phyloP scores from a whole-genome alignment of 805 yeast genomes.

The Suhomyces faveliae region DNA sequence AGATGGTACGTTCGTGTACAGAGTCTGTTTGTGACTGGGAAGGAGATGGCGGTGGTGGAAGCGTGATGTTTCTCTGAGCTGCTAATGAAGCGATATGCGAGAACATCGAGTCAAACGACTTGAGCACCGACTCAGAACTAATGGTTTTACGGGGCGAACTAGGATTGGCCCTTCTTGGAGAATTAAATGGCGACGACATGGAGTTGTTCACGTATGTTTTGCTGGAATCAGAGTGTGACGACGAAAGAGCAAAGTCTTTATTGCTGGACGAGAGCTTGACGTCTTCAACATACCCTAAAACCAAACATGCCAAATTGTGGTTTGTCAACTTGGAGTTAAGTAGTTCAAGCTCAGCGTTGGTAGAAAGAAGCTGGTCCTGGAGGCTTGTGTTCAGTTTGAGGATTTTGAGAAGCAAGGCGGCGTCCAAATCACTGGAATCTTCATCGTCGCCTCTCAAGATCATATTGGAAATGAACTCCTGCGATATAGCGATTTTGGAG shows the following conservation, averaged over 20 bases:
- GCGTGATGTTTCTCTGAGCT: conserved; percentile 38
- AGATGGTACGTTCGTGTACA: conserved; percentile 25
- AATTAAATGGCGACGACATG: conserved; percentile 9
- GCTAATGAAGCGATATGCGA: conserved; percentile 48
- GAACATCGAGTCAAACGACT: conserved; percentile 43
- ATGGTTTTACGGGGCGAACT: conserved; percentile 5
- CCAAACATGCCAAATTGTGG: conserved; percentile 46
- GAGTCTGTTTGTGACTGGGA: conserved; percentile 16
- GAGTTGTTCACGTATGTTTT: neutral
- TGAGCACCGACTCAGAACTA: conserved; percentile 8
- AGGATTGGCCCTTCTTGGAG: conserved; percentile 8
- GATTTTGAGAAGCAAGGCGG: conserved; percentile 27
- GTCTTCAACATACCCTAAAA: conserved; percentile 49
- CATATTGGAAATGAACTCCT: conserved; percentile 32
- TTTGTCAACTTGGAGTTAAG: conserved; percentile 29
- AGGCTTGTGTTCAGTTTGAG: conserved; percentile 31
- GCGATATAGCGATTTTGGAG: conserved; percentile 30
- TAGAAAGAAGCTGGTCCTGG: conserved; percentile 27
- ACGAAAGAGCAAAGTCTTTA: neutral
- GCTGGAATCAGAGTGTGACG: neutral
- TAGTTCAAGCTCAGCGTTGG: conserved; percentile 28
- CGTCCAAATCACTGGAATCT: conserved; percentile 48
- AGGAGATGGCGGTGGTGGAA: conserved; percentile 35
- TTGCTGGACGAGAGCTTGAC: conserved; percentile 24
- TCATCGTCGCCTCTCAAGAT: conserved; percentile 42